Evolutionary conservation across 805 yeast genomes (phyloP), one percentile per base, ranked within the genome.

Genomic region (Pichia cephalocereana): DNA sequence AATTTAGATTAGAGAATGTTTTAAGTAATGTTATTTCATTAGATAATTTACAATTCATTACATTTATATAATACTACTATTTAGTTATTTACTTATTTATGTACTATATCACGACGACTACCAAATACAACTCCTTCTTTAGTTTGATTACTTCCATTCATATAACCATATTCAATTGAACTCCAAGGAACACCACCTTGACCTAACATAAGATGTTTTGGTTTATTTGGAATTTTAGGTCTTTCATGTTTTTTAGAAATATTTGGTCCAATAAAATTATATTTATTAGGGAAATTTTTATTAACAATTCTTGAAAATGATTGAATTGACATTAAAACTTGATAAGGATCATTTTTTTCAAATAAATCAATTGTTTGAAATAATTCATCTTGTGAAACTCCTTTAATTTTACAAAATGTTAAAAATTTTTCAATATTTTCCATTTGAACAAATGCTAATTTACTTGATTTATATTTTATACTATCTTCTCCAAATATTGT

Each of bases 371-470:
- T 67, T 3, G 95, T 87, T 55, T 83, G 89, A 61, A 87, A 87
- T 44, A 84, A 65, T 61, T 87, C 96, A 59, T 85, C 89, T 54
- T 84, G 83, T 7, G 89, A 86, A 3, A 87, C 80, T 2, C 91
- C 91, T 46, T 80, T 69, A 6, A 60, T 46, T 53, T 80, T 76
- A 44, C 88, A 80, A 47, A 82, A 78, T 7, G 71, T 66, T 38
- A 87, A 66, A 58, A 87, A 87, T 53, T 77, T 77, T 44, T 87
- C 79, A 34, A 87, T 86, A 58, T 86, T 86, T 59, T 87, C 96
- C 96, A 87, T 87, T 65, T 82, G 78, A 15, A 80, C 76, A 61
- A 86, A 87, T 3, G 95, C 91, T 82, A 86, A 80, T 45, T 71
- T 70, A 11, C 87, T 77, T 44, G 70, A 71, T 60, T 83, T 86